Evolutionary conservation across 805 yeast genomes (phyloP), one percentile per base, ranked within the genome.

Genomic region (Lachancea thermotolerans): DNA sequence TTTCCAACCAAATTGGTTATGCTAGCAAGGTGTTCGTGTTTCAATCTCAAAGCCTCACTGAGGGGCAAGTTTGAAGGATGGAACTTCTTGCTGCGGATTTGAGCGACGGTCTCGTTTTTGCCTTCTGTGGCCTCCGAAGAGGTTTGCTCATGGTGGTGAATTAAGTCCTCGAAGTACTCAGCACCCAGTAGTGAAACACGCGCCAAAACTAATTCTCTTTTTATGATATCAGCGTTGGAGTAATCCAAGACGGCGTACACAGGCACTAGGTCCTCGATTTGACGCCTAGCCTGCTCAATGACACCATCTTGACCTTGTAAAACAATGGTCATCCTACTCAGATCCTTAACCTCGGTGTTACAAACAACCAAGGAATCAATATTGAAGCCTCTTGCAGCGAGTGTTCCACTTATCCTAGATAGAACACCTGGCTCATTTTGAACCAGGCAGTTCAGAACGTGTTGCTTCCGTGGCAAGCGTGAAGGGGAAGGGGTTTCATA

Each of bases 381-480:
- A 72, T 93, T 93, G 79, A 93, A 93, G 14, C 99, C 99, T 66
- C 99, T 78, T 34, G 97, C 98, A 33, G 99, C 99, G 55, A 93
- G 75, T 44, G 95, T 89, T 45, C 97, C 96, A 6, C 97, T 85
- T 36, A 93, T 86, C 45, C 91, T 79, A 31, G 95, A 83, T 58
- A 93, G 73, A 38, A 93, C 99, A 75, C 99, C 99, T 7, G 99
- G 98, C 70, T 93, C 99, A 67, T 93, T 91, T 70, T 93, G 98
- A 14, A 93, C 99, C 62, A 93, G 75, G 71, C 99, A 93, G 75
- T 91, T 93, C 64, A 93, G 75, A 37, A 93, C 95, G 58, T 93
- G 99, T 59, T 85, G 85, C 54, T 84, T 82, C 55, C 76, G 73
- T 35, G 89, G 86, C 33, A 82, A 78, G 37, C 53, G 64, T 16